A percentile compares a stretch with the other conserved stretches of the same genome.
Evolutionary conservation across 768 basidiomycete genomes (phyloP).

Genomic region (Dacryopinax spathularia): DNA sequence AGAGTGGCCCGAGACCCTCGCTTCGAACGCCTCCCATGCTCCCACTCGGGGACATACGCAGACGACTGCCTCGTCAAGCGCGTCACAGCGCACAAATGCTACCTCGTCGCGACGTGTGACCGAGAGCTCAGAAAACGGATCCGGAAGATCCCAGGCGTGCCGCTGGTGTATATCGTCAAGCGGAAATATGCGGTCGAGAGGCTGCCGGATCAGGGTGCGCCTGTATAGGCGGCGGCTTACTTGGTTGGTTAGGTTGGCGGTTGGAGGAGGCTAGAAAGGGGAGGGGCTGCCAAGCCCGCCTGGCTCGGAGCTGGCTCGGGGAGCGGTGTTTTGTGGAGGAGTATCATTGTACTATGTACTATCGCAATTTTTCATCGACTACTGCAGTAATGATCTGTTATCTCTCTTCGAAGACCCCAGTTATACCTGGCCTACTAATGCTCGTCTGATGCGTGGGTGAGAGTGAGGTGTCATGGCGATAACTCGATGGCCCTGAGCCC

Average conservation of each 20-base stretch:
- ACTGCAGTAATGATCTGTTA: too few species aligned
- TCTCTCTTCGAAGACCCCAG: too few species aligned
- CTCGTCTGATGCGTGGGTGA: background rate
- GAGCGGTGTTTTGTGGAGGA: too few species aligned
- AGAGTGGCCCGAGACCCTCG: conserved; percentile 95
- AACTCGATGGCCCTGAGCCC: background rate
- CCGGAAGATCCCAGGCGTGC: conserved; percentile 82
- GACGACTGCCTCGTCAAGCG: conserved; percentile 97
- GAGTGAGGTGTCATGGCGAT: background rate
- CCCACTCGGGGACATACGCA: conserved; percentile 93
- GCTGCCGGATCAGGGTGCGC: conserved; percentile 84
- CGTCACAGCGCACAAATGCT: conserved; percentile 88
- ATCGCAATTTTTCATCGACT: too few species aligned
- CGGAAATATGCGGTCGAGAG: conserved; percentile 88
- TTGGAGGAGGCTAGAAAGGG: too few species aligned
- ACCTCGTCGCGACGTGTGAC: conserved; percentile 96
- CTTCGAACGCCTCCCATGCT: conserved; percentile 85
- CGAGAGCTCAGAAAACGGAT: conserved; percentile 82
- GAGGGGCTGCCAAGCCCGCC: background rate
- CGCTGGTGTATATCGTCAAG: conserved; percentile 93
- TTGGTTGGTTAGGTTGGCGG: too few species aligned
- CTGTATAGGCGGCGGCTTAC: conserved; percentile 23
- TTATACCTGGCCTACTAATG: too few species aligned
- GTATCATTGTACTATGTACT: too few species aligned
- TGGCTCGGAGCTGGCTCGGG: too few species aligned